Evolutionary conservation across 768 basidiomycete species (phyloP), one percentile per base, ranked within the genome.

Genomic region (Amanita jacksonii): DNA sequence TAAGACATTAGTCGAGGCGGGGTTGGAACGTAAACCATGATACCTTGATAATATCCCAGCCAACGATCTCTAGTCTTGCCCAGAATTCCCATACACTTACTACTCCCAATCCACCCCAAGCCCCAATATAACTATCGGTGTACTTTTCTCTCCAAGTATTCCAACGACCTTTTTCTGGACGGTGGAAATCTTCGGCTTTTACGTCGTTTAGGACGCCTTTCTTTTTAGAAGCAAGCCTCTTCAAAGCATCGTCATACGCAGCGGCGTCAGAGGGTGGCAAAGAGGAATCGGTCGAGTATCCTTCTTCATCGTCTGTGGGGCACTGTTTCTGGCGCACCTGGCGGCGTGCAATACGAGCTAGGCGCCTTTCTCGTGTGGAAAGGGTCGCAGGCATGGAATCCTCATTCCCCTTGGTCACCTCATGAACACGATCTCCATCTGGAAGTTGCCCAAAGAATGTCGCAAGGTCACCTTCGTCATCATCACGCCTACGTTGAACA

Each of bases 31-130:
- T 25, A 24, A 43, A 28, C 35, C 41, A 30, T 64, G 72, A 50
- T 54, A 85, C 90, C 65, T 85, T 74, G 18, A 93, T 68, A 36
- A 85, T 88, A 58, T 91, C 78, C 93, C 93, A 96, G 3, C 82
- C 85, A 8, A 89, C 63, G 50, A 81, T 71, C 63, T 97, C 92
- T 46, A 90, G 65, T 44, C 90, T 69, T n/a, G 78, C 78, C 88
- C 89, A 93, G 59, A 92, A 94, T 60, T 92, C 91, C 90, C 91
- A 94, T 38, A 87, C 86, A 39, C 81, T 81, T 1, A 93, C 79
- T 33, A 91, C 72, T 0, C 83, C 89, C 43, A 93, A 66, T 3
- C 91, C 87, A 37, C 92, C 92, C 90, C 87, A 97, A 3, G 93
- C 93, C 30, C 85, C 81, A 2, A 72, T 65, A 62, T 94, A 97